Percentiles rank a stretch among this genome's conserved stretches.
These are phyloP conservation scores for Vickermania ingenoplastis DNA, from an alignment of 208 protist genomes.

Conservation along the genomic window DNA sequence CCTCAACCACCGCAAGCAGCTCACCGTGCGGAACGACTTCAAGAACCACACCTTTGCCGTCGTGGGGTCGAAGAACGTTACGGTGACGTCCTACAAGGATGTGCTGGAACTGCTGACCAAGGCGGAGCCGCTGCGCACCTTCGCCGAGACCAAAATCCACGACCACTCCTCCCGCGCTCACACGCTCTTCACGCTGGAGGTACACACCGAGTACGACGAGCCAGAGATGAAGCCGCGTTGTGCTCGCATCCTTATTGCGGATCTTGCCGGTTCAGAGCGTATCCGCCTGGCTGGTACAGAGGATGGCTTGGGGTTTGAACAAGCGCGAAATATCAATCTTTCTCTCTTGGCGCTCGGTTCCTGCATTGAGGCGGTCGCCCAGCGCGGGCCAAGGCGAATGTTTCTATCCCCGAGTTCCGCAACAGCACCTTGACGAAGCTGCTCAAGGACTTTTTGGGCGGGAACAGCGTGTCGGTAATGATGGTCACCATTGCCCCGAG, in stretches of 20 bases:
- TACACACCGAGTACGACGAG: constrained; percentile 56
- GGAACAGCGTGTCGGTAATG: constrained; percentile 78
- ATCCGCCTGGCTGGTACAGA: constrained; percentile 70
- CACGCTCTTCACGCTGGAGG: constrained; percentile 72
- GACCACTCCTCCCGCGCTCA: constrained; percentile 76
- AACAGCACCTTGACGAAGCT: constrained; percentile 82
- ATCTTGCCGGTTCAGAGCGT: constrained; percentile 76
- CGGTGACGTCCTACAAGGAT: constrained; percentile 72
- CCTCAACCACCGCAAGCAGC: constrained; percentile 67
- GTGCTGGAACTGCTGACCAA: constrained; percentile 70
- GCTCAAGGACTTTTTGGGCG: constrained; percentile 78
- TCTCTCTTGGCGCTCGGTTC: constrained; percentile 69
- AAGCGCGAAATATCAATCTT: constrained; percentile 81
- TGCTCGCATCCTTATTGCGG: constrained; percentile 63
- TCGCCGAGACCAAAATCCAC: constrained; percentile 83
- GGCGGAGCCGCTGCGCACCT: constrained; percentile 79
- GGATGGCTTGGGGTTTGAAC: constrained; percentile 57
- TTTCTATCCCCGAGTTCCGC: constrained; percentile 63
- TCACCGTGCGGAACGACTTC: constrained; percentile 86
- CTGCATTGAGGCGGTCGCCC: constrained; percentile 72
- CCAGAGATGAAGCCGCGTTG: constrained; percentile 40
- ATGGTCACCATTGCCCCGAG: constrained; percentile 71
- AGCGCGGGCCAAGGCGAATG: constrained; percentile 22
- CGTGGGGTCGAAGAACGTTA: constrained; percentile 64
- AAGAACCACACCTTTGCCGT: constrained; percentile 80